A percentile compares a stretch with the other conserved stretches of the same genome.
phyloP scores from a whole-genome alignment of 768 basidiomycete species.

The Termitomyces titanicus region DNA sequence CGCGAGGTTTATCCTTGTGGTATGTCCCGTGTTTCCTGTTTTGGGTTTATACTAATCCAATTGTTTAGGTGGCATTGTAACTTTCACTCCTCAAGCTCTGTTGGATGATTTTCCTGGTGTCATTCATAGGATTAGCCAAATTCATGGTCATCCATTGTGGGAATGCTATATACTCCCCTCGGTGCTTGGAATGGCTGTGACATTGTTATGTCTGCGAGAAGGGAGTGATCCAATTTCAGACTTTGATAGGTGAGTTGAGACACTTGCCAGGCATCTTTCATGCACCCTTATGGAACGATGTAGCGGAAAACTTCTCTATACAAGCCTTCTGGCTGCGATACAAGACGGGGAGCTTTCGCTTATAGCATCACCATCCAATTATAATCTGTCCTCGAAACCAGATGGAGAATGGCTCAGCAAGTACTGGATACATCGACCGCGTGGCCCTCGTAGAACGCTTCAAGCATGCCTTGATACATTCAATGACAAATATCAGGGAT shows the following conservation, averaged over 20 bases:
- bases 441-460: conserved; percentile 38
- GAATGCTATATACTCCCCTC: conserved; percentile 62
- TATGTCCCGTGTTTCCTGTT: conserved; percentile 24
- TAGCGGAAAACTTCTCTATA: conserved; percentile 39
- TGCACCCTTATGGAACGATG: not conserved
- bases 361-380: conserved; percentile 39
- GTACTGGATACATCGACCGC: conserved; percentile 24
- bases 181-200: conserved; percentile 54
- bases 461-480: conserved; percentile 40
- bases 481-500: conserved; percentile 29
- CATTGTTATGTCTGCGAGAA: conserved; percentile 25
- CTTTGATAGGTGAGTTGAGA: conserved; percentile 36
- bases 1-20: conserved; percentile 68
- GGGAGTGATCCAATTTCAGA: conserved; percentile 36
- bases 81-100: conserved; percentile 66
- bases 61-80: conserved; percentile 62
- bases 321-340: conserved; percentile 43
- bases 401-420: conserved; percentile 34
- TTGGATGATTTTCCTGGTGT: conserved; percentile 47
- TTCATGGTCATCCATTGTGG: conserved; percentile 65
- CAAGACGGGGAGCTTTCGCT: conserved; percentile 55
- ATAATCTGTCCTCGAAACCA: conserved; percentile 18
- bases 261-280: not conserved
- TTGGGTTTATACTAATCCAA: not conserved
- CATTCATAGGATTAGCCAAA: conserved; percentile 43